Conservation (phyloP, 495 filamentous ascomycete genomes). For the Aspergillus cavernicola region DNA sequence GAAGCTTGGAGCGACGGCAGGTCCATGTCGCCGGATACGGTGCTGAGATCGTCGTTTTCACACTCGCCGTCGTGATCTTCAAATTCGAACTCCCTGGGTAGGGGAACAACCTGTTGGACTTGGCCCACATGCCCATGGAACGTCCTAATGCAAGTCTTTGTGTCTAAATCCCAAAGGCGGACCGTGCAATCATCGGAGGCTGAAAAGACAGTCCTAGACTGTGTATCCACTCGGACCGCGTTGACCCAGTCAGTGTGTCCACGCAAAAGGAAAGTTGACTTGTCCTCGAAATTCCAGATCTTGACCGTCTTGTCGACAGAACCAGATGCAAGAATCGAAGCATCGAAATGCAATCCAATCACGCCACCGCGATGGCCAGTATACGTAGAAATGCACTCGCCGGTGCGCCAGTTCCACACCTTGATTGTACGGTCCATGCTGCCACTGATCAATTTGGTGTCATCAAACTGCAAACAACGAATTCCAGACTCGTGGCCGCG, state of each 20-base stretch:
- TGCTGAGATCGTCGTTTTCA: constrained; percentile 50
- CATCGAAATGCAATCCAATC: constrained; percentile 81
- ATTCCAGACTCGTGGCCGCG: constrained; percentile 78
- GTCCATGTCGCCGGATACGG: constrained; percentile 33
- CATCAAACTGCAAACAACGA: constrained; percentile 87
- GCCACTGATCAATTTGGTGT: constrained; percentile 82
- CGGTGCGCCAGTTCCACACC: constrained; percentile 96
- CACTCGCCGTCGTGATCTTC: constrained; percentile 60
- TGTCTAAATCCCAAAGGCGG: constrained; percentile 91
- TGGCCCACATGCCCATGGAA: constrained; percentile 95
- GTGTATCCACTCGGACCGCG: constrained; percentile 74
- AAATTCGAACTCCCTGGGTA: constrained; percentile 85
- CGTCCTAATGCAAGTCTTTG: constrained; percentile 66
- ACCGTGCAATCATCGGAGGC: constrained; percentile 92
- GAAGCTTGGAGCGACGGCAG: constrained; percentile 16
- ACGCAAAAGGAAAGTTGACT: constrained; percentile 69
- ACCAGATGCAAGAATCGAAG: constrained; percentile 76
- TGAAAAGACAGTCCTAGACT: constrained; percentile 81
- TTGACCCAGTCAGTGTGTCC: constrained; percentile 96
- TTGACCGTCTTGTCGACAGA: constrained; percentile 87
- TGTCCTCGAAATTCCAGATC: constrained; percentile 88
- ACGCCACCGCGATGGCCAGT: constrained; percentile 75
- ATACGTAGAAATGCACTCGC: constrained; percentile 78
- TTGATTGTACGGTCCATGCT: constrained; percentile 76
- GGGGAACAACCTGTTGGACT: constrained; percentile 81